Percentiles rank a stretch among this genome's conserved stretches.
Evolutionary conservation across 2,329 filamentous ascomycete genomes (phyloP).

Genomic region (Colletotrichum sp.): DNA sequence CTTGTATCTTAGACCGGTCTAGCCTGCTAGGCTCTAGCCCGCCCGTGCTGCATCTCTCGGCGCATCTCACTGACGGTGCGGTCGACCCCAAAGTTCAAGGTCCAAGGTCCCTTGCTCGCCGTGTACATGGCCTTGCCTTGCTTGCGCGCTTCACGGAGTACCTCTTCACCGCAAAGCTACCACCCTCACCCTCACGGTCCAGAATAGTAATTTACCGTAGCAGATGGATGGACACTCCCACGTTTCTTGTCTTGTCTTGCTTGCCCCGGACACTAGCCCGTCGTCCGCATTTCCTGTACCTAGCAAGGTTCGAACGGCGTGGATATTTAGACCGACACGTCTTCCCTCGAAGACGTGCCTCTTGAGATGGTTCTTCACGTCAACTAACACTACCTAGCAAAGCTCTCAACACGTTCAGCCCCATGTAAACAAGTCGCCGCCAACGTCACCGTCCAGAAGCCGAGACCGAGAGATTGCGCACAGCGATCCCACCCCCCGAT

Average conservation of each 20-base stretch:
- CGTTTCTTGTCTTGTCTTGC: constrained; percentile 9
- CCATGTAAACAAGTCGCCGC: background rate
- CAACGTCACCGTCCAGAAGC: background rate
- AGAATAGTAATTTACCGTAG: background rate
- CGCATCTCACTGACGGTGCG: constrained; percentile 12
- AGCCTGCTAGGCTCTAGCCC: constrained; percentile 14
- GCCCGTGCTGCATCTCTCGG: constrained; percentile 21
- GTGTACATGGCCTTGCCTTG: constrained; percentile 15
- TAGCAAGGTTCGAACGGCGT: constrained; percentile 1
- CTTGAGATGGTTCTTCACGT: background rate
- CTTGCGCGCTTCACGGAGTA: constrained; percentile 9
- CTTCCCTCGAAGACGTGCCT: background rate
- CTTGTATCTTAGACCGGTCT: constrained; percentile 15
- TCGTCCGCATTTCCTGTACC: background rate
- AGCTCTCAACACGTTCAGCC: background rate
- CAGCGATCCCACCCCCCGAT: background rate
- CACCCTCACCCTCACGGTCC: background rate
- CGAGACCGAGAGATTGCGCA: constrained; percentile 3
- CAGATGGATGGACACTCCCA: constrained; percentile 8
- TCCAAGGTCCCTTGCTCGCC: constrained; percentile 9
- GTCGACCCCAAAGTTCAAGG: background rate
- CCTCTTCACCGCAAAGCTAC: constrained; percentile 15
- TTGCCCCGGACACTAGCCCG: constrained; percentile 2
- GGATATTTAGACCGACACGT: constrained; percentile 16
- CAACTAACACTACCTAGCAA: background rate